These are phyloP conservation scores for Phytophthora cactorum DNA, from an alignment of 352 stramenopile genomes.

Conservation along the genomic window DNA sequence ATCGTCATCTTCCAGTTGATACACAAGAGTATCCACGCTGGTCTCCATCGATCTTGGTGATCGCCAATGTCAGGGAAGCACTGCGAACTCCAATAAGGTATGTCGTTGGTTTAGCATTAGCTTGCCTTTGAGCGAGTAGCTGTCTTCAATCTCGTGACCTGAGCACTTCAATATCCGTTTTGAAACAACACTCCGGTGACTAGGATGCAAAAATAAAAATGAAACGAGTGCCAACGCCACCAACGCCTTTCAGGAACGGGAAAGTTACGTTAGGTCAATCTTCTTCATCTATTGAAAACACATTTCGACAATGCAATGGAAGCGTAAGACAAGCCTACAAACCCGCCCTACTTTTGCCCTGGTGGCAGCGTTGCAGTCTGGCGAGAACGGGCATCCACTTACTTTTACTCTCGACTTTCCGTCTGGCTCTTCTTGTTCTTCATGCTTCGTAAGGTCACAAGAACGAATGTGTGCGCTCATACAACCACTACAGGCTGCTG, in stretches of 20 bases:
- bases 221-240: conserved; percentile 12
- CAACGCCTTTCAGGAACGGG: conserved; percentile 6
- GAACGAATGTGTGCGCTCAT: conserved; percentile 24
- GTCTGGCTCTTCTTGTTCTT: conserved; percentile 23
- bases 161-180: conserved; percentile 29
- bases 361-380: conserved; percentile 13
- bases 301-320: conserved; percentile 10
- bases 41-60: conserved; percentile 39
- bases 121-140: conserved; percentile 10
- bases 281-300: conserved; percentile 38
- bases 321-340: conserved; percentile 16
- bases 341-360: conserved; percentile 17
- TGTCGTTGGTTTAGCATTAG: conserved; percentile 24
- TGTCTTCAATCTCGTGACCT: conserved; percentile 10
- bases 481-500: conserved; percentile 27
- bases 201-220: conserved; percentile 35
- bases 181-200: conserved; percentile 26
- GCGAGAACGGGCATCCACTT: conserved; percentile 18
- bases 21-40: conserved; percentile 77
- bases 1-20: conserved; percentile 83
- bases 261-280: conserved; percentile 7
- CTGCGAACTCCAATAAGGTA: conserved; percentile 21
- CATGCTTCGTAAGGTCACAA: conserved; percentile 29
- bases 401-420: conserved; percentile 32
- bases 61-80: conserved; percentile 16